phyloP scores from a whole-genome alignment of 2,329 filamentous ascomycete species.

The Escovopsis sp. region DNA sequence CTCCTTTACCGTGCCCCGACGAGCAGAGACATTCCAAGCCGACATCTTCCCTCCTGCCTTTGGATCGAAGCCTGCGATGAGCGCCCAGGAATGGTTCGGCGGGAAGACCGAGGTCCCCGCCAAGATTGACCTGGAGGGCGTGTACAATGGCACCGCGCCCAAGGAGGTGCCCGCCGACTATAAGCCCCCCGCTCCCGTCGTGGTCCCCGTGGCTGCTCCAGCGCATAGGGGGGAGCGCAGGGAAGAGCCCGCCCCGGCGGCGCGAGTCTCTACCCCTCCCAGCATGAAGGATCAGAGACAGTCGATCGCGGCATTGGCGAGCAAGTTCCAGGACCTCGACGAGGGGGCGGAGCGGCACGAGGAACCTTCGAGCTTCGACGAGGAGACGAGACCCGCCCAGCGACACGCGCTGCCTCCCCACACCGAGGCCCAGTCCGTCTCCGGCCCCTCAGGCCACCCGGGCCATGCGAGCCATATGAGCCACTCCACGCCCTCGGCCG shows the following conservation, averaged over 20 bases:
- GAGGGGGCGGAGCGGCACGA: conserved; percentile 49
- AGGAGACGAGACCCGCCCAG: conserved; percentile 61
- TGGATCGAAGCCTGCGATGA: conserved; percentile 68
- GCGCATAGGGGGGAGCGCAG: conserved; percentile 23
- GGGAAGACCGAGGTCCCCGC: conserved; percentile 74
- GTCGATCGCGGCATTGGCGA: conserved; percentile 73
- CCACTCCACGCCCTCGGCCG: conserved; percentile 8
- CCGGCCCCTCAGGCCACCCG: conserved; percentile 16
- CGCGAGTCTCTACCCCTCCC: conserved; percentile 36
- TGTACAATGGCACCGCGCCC: conserved; percentile 74
- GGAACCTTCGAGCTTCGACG: conserved; percentile 73
- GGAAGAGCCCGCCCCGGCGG: conserved; percentile 38
- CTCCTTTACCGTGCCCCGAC: conserved; percentile 89
- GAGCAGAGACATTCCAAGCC: conserved; percentile 89
- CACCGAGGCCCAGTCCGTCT: conserved; percentile 25
- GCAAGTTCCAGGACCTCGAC: conserved; percentile 69
- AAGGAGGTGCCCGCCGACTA: conserved; percentile 61
- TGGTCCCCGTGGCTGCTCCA: conserved; percentile 27
- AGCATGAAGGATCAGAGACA: conserved; percentile 73
- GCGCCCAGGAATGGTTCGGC: conserved; percentile 66
- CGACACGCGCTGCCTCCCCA: conserved; percentile 30
- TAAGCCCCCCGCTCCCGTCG: conserved; percentile 37
- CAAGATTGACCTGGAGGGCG: conserved; percentile 85
- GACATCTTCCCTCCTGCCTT: conserved; percentile 87
- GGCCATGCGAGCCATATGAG: conserved; percentile 10